A percentile compares a stretch with the other conserved stretches of the same genome.
phyloP scores from a whole-genome alignment of 2,329 filamentous ascomycete genomes.

The Teratosphaeria destructans region DNA sequence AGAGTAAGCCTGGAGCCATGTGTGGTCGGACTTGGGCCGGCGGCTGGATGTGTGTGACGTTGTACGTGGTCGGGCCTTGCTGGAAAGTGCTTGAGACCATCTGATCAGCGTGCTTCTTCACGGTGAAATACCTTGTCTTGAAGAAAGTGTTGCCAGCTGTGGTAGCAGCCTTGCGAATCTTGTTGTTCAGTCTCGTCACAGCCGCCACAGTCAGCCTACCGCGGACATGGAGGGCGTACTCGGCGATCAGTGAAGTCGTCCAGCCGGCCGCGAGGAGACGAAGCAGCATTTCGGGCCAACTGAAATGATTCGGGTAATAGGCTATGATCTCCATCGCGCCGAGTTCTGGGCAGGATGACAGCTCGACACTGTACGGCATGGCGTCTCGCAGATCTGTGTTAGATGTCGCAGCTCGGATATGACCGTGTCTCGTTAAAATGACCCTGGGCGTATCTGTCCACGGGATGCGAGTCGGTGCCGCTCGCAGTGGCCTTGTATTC shows the following conservation, averaged over 20 bases:
- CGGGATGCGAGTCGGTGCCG: neutral
- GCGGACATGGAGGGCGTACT: neutral
- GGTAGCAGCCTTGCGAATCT: neutral
- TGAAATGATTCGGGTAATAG: constrained; percentile 7
- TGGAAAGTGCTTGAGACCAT: neutral
- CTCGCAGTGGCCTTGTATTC: neutral
- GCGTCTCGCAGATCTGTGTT: neutral
- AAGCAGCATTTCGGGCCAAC: constrained; percentile 4
- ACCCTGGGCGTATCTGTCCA: neutral
- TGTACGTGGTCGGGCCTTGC: neutral
- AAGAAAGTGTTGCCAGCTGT: neutral
- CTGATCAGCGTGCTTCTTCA: neutral
- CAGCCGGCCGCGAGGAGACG: constrained; percentile 3
- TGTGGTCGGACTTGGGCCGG: neutral
- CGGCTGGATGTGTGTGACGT: neutral
- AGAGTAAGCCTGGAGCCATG: neutral
- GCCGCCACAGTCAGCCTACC: neutral
- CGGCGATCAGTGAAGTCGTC: neutral
- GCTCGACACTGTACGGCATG: neutral
- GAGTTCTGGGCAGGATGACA: neutral
- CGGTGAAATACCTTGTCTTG: neutral
- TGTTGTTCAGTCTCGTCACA: neutral
- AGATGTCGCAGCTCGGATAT: neutral
- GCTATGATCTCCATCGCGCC: constrained; percentile 7
- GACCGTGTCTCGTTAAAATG: neutral